Conservation (phyloP, 148 eudicot species). For the Heliamphora exappendiculata region DNA sequence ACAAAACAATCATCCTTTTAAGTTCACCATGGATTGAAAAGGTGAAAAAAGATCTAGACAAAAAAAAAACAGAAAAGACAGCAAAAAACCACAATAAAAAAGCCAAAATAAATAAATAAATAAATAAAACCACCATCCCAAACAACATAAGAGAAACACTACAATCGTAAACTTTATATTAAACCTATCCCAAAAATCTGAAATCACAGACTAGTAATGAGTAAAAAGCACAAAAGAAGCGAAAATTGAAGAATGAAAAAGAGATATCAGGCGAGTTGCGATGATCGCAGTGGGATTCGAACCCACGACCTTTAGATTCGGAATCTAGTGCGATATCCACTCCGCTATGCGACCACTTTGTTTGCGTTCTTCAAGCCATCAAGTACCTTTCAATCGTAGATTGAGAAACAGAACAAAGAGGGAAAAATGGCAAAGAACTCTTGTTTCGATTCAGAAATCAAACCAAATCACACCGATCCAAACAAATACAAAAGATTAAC, state of each 20-base stretch:
- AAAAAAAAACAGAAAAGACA: too few relatives aligned
- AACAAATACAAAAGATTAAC: neutral
- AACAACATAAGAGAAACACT: neutral
- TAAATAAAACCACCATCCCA: too few relatives aligned
- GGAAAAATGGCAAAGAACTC: neutral
- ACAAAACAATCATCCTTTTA: too few relatives aligned
- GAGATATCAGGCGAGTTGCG: neutral
- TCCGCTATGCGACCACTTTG: conserved; percentile 13
- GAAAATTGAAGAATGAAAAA: neutral
- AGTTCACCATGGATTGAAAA: too few relatives aligned
- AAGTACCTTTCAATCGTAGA: neutral
- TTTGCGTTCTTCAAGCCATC: neutral
- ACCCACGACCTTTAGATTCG: conserved; percentile 25
- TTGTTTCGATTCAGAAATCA: neutral
- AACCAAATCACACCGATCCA: neutral
- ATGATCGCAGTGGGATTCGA: conserved; percentile 22
- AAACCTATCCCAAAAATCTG: neutral
- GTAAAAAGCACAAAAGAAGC: neutral
- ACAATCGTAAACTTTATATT: neutral
- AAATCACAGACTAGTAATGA: neutral
- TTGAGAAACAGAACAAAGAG: neutral
- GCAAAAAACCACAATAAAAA: neutral
- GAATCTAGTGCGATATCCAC: conserved; percentile 21
- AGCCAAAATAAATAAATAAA: too few relatives aligned
- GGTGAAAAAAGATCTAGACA: too few relatives aligned